Evolutionary conservation across 2,329 filamentous ascomycete genomes (phyloP), one percentile per base, ranked within the genome.

Genomic region (Corynespora cassiicola): DNA sequence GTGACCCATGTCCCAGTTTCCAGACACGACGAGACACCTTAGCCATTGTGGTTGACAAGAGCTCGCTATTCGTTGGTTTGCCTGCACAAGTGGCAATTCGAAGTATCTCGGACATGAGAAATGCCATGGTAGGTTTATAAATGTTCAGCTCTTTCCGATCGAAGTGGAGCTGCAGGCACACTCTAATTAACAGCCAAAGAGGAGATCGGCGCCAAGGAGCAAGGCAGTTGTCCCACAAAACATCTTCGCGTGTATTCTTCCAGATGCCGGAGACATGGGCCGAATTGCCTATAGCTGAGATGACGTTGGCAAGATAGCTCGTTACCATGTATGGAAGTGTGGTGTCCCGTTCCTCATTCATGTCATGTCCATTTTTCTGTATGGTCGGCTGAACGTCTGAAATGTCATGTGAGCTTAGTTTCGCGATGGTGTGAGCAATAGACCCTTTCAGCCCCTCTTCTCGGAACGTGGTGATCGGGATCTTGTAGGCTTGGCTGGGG

Each of bases 241-340:
- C 71, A 14, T 82, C 78, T 23, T 82, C 77, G 2, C 76, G 71
- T 1, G 74, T 76, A 17, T 74, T 66, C 40, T 82, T 82, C 30
- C 47, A 60, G 9, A 82, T 63, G 0, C 63, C 59, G 0, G 31
- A 3, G 7, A 23, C 10, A 3, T 34, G 16, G 6, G 47, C 29
- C 1, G 52, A 37, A 2, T 43, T 28, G 0, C 74, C 75, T 2
- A 73, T 40, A 4, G 71, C 59, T 2, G 46, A 19, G 9, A 63
- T 29, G 3, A 78, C 61, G 0, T 68, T 67, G 4, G 75, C 63
- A 1, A 82, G 56, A 6, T 79, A 68, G 25, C 82, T 75, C 0
- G 77, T 82, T 0, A 84, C 69, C 9, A 82, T 63, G 2, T 57
- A 66, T 0, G 80, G 81, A 36, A 78, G 36, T 0, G 55, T 61